A percentile compares a stretch with the other conserved stretches of the same genome.
Evolutionary conservation across 75 land plant species (phyloP).

Genomic region (Selaginella moellendorffii): DNA sequence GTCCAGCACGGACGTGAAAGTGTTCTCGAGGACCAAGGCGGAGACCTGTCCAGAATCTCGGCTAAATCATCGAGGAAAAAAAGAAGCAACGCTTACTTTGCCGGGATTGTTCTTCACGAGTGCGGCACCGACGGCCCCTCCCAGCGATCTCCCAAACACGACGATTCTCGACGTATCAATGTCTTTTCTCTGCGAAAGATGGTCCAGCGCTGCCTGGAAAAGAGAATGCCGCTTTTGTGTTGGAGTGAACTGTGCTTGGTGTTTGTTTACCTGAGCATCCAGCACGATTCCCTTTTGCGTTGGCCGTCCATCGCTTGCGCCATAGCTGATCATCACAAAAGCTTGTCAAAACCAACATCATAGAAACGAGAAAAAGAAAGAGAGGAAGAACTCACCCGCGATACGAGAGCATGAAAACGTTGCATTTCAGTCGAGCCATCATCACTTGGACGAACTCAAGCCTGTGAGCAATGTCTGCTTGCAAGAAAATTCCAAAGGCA

Average conservation of each 20-base stretch:
- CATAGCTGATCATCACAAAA: slow-evolving; percentile 47
- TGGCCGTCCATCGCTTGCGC: slow-evolving; percentile 88
- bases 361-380: background rate
- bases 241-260: background rate
- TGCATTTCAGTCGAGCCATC: slow-evolving; percentile 67
- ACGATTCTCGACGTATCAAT: slow-evolving; percentile 74
- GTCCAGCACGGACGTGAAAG: slow-evolving; percentile 91
- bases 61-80: background rate
- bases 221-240: background rate
- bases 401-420: slow-evolving; percentile 98
- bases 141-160: slow-evolving; percentile 96
- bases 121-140: slow-evolving; percentile 90
- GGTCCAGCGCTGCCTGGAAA: slow-evolving; percentile 82
- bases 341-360: slow-evolving; percentile 1
- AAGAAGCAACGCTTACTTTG: slow-evolving; percentile 33
- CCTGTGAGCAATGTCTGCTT: slow-evolving; percentile 88
- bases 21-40: slow-evolving; percentile 83
- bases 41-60: slow-evolving; percentile 40
- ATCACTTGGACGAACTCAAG: slow-evolving; percentile 83
- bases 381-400: slow-evolving; percentile 53
- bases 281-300: slow-evolving; percentile 75
- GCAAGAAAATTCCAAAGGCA: background rate
- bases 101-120: slow-evolving; percentile 83
- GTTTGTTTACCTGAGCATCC: slow-evolving; percentile 74
- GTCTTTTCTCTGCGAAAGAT: slow-evolving; percentile 59